phyloP scores from a whole-genome alignment of 345 rosid species.

The Camelina sativa region DNA sequence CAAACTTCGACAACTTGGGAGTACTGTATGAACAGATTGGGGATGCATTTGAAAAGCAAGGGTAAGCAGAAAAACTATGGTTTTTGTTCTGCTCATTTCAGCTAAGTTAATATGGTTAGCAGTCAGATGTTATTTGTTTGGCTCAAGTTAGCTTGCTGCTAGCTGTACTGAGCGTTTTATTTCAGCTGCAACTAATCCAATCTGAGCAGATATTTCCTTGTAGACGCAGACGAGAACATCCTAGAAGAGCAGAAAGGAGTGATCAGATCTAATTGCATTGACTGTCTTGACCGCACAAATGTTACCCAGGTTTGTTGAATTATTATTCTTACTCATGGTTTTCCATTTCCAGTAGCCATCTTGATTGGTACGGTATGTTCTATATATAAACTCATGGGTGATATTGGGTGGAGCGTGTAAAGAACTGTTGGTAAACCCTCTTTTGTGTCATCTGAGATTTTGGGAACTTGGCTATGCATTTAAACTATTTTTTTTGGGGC shows the following conservation, averaged over 20 bases:
- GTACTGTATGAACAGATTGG: slow-evolving; percentile 75
- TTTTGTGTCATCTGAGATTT: slow-evolving; percentile 22
- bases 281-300: slow-evolving; percentile 96
- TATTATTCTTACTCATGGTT: slow-evolving; percentile 6
- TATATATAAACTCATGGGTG: slow-evolving; percentile 23
- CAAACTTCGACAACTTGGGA: slow-evolving; percentile 76
- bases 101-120: slow-evolving; percentile 12
- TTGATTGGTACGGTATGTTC: slow-evolving; percentile 24
- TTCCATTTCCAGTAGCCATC: slow-evolving; percentile 27
- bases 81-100: slow-evolving; percentile 17
- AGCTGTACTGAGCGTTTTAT: slow-evolving; percentile 50
- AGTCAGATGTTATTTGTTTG: slow-evolving; percentile 19
- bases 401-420: neutral
- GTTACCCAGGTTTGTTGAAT: slow-evolving; percentile 79
- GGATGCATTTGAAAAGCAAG: slow-evolving; percentile 79
- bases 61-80: slow-evolving; percentile 54
- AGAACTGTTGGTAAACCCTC: neutral
- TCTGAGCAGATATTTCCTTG: slow-evolving; percentile 87
- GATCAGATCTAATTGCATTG: slow-evolving; percentile 91
- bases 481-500: neutral
- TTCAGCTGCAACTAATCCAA: slow-evolving; percentile 57
- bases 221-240: slow-evolving; percentile 69
- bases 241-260: slow-evolving; percentile 89
- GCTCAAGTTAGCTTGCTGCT: slow-evolving; percentile 23
- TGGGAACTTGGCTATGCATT: neutral